These are phyloP conservation scores for Neofusicoccum ribis DNA, from an alignment of 2,329 filamentous ascomycete genomes.

Conservation along the genomic window DNA sequence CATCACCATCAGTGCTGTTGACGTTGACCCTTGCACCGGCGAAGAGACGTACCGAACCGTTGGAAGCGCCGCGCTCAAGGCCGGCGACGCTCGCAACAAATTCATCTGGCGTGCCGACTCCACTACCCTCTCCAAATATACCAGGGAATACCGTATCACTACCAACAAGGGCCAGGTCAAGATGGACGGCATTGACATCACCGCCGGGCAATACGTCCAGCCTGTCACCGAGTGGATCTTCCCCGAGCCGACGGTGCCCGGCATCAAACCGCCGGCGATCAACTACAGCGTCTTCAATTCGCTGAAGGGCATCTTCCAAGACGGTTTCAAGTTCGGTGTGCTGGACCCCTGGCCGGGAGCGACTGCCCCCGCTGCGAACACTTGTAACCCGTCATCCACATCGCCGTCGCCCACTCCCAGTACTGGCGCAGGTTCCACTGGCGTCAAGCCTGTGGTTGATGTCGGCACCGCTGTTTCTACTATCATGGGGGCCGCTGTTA, in stretches of 20 bases:
- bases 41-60: conserved; percentile 38
- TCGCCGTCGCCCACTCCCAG: conserved; percentile 18
- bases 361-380: conserved; percentile 29
- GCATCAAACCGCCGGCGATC: conserved; percentile 32
- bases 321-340: conserved; percentile 37
- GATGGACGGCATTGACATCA: conserved; percentile 40
- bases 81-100: conserved; percentile 40
- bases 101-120: conserved; percentile 38
- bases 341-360: conserved; percentile 41
- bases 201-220: conserved; percentile 44
- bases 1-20: conserved; percentile 42
- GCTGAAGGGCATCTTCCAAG: conserved; percentile 34
- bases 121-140: conserved; percentile 31
- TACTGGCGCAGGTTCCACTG: conserved; percentile 25
- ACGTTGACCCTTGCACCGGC: conserved; percentile 46
- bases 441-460: conserved; percentile 18
- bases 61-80: conserved; percentile 33
- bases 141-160: conserved; percentile 44
- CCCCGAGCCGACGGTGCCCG: conserved; percentile 44
- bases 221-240: conserved; percentile 48
- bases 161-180: conserved; percentile 33
- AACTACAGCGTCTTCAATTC: conserved; percentile 37
- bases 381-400: conserved; percentile 27
- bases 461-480: conserved; percentile 25
- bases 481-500: conserved; percentile 32